Conservation (phyloP, 345 rosid genomes). For the Lumnitzera racemosa region DNA sequence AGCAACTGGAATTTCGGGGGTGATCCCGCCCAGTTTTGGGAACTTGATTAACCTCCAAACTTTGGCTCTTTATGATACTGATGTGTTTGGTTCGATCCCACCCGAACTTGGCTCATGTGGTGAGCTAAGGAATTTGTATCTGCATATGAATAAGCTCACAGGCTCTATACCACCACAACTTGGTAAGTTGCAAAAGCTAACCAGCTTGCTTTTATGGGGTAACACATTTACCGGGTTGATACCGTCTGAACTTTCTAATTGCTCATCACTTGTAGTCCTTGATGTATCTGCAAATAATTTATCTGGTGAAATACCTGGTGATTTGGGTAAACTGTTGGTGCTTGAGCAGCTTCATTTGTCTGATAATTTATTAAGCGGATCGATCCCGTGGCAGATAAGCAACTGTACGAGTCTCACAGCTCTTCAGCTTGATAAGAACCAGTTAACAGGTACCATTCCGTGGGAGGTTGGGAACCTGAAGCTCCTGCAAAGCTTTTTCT, state of each 20-base stretch:
- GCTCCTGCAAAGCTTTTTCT: slow-evolving; percentile 72
- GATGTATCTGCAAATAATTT: slow-evolving; percentile 85
- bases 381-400: slow-evolving; percentile 71
- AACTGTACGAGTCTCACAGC: slow-evolving; percentile 82
- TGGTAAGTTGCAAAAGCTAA: slow-evolving; percentile 81
- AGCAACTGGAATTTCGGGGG: slow-evolving; percentile 83
- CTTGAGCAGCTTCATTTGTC: slow-evolving; percentile 96
- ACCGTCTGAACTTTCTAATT: slow-evolving; percentile 79
- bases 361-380: slow-evolving; percentile 63
- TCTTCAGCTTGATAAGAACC: slow-evolving; percentile 90
- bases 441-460: slow-evolving; percentile 71
- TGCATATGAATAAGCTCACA: slow-evolving; percentile 94
- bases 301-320: slow-evolving; percentile 72
- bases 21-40: slow-evolving; percentile 75
- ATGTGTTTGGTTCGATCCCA: slow-evolving; percentile 66
- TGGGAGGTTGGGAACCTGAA: slow-evolving; percentile 64
- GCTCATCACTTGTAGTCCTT: slow-evolving; percentile 83
- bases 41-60: slow-evolving; percentile 80
- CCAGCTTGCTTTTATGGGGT: slow-evolving; percentile 92
- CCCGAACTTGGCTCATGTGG: slow-evolving; percentile 70
- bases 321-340: slow-evolving; percentile 59
- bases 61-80: slow-evolving; percentile 81
- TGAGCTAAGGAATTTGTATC: slow-evolving; percentile 77
- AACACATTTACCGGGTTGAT: slow-evolving; percentile 67
- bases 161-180: slow-evolving; percentile 70